Evolutionary conservation across 1,284 basidiomycete genomes (phyloP), one percentile per base, ranked within the genome.

Genomic region (Schizopora paradoxa): DNA sequence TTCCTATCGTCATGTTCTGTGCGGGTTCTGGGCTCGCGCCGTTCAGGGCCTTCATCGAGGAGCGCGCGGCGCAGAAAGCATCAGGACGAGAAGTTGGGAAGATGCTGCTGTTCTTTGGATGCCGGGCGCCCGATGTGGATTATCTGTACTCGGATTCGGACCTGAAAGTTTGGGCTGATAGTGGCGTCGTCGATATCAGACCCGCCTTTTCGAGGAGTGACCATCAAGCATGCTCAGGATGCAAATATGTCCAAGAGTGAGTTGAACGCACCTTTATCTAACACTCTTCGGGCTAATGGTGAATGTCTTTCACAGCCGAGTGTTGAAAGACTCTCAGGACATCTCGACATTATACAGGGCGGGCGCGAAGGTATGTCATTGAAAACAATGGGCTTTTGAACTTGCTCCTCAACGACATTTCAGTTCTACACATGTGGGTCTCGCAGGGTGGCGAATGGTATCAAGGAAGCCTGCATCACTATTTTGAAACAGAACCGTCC

Each of bases 41-140:
- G 1, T 73, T 77, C 68, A 65, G 72, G 31, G 73, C 72, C 1
- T 77, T 77, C 61, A 62, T 77, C 31, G 69, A 74, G 54, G 74
- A 76, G 53, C 68, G 74, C 13, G 73, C 72, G 13, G 57, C 66
- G 49, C 72, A 75, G 59, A 69, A 67, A 56, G 57, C 61, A 38
- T 66, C 69, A 4, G 73, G 73, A 0, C 60, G 72, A n/a, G 61
- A 66, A 13, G 66, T 74, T 7, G 70, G 66, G 19, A 61, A 62
- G 46, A 66, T 64, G 23, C 53, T 74, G 25, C 58, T 76, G 34
- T 76, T 74, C 66, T 75, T 73, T 51, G 74, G 74, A n/a, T 75
- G 72, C 53, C 62, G 70, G 13, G 58, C 62, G 11, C 68, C 70
- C 2, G 56, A 64, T 5, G 64, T 61, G 43, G 74, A 76, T 54